Evolutionary conservation across 495 filamentous ascomycete genomes (phyloP).

Genomic region (Aspergillus asperescens): DNA sequence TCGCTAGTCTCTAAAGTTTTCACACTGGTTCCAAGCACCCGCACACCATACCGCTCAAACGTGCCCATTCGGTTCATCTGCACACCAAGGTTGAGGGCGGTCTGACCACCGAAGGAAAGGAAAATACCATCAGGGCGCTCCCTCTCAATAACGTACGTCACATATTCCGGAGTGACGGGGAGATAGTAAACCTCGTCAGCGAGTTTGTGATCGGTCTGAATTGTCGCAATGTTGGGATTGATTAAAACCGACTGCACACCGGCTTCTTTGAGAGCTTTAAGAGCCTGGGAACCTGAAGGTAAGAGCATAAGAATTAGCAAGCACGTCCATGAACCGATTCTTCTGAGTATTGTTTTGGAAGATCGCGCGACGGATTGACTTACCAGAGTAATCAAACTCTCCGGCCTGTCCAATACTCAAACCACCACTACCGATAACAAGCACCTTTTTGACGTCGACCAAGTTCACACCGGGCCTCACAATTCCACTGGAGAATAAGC

Average conservation of each 20-base stretch:
- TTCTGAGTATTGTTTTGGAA: too few species aligned
- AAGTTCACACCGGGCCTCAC: slow-evolving; percentile 65
- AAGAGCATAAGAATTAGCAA: slow-evolving; percentile 12
- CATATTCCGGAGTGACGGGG: slow-evolving; percentile 93
- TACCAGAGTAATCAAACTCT: slow-evolving; percentile 98
- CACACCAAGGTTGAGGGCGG: slow-evolving; percentile 90
- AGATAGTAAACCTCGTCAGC: slow-evolving; percentile 98
- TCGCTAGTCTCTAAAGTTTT: slow-evolving; percentile 92
- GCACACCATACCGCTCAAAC: slow-evolving; percentile 90
- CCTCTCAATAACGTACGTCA: slow-evolving; percentile 89
- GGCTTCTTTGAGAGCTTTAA: slow-evolving; percentile 96
- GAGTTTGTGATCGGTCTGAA: slow-evolving; percentile 95
- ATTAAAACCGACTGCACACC: slow-evolving; percentile 91
- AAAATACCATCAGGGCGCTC: slow-evolving; percentile 95
- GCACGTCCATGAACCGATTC: not conserved
- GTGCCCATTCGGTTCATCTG: slow-evolving; percentile 95
- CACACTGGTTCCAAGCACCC: slow-evolving; percentile 90
- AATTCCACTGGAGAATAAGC: slow-evolving; percentile 81
- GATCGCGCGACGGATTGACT: slow-evolving; percentile 13
- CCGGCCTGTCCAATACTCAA: slow-evolving; percentile 95
- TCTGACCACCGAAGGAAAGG: slow-evolving; percentile 94
- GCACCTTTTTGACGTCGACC: slow-evolving; percentile 92
- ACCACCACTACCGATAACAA: slow-evolving; percentile 89
- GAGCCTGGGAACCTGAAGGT: slow-evolving; percentile 76
- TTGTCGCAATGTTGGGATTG: slow-evolving; percentile 98